Percentiles rank a stretch among this genome's conserved stretches.
phyloP scores from a whole-genome alignment of 1,284 basidiomycete genomes.

The Puccinia novopanici region DNA sequence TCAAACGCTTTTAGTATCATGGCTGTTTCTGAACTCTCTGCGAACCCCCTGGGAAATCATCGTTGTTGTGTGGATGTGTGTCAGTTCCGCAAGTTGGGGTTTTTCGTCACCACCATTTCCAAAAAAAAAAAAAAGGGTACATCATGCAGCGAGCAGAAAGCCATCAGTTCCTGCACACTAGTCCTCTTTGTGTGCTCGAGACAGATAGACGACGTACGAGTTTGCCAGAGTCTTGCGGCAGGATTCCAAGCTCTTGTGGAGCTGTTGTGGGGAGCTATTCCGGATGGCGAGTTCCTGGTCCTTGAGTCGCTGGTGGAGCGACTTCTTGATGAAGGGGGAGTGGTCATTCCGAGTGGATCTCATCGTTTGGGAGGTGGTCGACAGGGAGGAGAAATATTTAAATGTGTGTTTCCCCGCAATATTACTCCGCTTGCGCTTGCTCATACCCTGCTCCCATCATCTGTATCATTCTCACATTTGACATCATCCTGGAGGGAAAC shows the following conservation, averaged over 20 bases:
- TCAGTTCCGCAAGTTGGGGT: neutral
- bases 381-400: too few relatives aligned
- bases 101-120: neutral
- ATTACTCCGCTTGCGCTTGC: too few relatives aligned
- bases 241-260: slow-evolving; percentile 19
- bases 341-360: neutral
- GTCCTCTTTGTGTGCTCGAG: too few relatives aligned
- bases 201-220: slow-evolving; percentile 3
- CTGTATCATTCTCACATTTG: too few relatives aligned
- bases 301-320: slow-evolving; percentile 29
- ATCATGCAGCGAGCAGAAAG: too few relatives aligned
- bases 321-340: slow-evolving; percentile 33
- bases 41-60: slow-evolving; percentile 9
- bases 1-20: slow-evolving; percentile 14
- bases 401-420: too few relatives aligned
- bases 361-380: too few relatives aligned
- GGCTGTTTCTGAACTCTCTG: slow-evolving; percentile 23
- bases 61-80: neutral
- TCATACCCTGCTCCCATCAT: too few relatives aligned
- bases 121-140: neutral
- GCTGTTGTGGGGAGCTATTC: slow-evolving; percentile 33
- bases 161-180: too few relatives aligned
- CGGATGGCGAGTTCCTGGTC: slow-evolving; percentile 13
- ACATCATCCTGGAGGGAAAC: too few relatives aligned
- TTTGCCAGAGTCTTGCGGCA: slow-evolving; percentile 17